Base-by-base conservation (phyloP, 208 protist species). In the Jaenimonas drosophilae region DNA sequence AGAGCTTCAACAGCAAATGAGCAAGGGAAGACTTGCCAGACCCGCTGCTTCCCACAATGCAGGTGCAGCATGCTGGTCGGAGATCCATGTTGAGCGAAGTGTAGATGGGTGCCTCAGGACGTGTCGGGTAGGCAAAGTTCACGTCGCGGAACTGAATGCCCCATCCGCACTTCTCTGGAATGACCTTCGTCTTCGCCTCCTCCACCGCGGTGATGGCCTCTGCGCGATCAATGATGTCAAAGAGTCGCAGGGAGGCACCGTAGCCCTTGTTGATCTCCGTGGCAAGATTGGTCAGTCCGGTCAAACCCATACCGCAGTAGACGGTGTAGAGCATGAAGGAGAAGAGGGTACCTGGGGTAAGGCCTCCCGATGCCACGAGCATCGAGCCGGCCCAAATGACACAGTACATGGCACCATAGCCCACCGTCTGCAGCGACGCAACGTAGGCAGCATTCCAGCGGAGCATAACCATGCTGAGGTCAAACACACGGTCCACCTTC, bases 261-360 rank as follows among this genome's bases (percentile, higher is more conserved):
- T 87, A 88, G 38, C 81, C 80, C 37, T 80, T 88, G 60, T 91
- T 94, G 40, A 94, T 64, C 30, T 94, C 86, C 7, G 80, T 81
- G 23, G 54, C 81, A 12, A 90, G 27, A 44, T 89, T 89, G 0
- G 78, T 84, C 19, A 91, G 37, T n/a, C 86, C 86, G 64, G 89
- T 83, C 26, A 91, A 52, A 9, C 81, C 86, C 17, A 88, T 75
- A 7, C 81, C 84, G 57, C 81, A 84, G 70, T 91, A 96, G 17
- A 96, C 66, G 3, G 77, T 88, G 54, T 96, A 94, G 1, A 96
- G 61, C 38, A 92, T 64, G 37, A 96, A 91, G n/a, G 79, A 90
- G 46, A 91, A 91, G 43, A 96, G 72, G 3, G 79, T 36, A 11
- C 88, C 88, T 9, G 82, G 64, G 20, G 88, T 78, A 16, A 96